phyloP scores from a whole-genome alignment of 768 basidiomycete genomes.

The Lactifluus pinguis region DNA sequence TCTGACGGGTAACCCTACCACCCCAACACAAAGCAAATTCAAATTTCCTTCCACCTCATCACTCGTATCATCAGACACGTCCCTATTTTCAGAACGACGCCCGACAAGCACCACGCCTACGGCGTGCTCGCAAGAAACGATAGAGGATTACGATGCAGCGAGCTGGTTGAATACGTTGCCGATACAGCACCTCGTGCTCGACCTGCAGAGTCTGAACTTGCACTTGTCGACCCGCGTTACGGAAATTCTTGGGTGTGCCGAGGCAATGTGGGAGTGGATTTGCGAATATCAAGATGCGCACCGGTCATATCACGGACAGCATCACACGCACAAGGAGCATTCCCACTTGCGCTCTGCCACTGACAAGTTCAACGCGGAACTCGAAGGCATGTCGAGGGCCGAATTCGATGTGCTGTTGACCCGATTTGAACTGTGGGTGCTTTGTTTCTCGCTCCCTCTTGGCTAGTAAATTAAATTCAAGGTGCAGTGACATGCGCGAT shows the following conservation, averaged over 20 bases:
- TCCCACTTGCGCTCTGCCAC: neutral
- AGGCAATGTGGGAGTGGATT: conserved; percentile 78
- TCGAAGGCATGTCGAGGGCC: conserved; percentile 44
- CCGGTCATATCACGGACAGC: neutral
- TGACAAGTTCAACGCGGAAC: conserved; percentile 20
- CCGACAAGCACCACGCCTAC: neutral
- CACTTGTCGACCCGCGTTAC: conserved; percentile 52
- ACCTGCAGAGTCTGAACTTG: conserved; percentile 49
- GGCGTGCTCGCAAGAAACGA: neutral
- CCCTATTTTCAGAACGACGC: neutral
- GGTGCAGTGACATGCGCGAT: conserved; percentile 55
- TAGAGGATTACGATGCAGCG: neutral
- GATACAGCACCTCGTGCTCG: conserved; percentile 44
- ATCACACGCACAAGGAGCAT: neutral
- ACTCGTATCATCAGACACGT: neutral
- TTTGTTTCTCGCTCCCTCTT: neutral
- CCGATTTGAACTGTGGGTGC: conserved; percentile 53
- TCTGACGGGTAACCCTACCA: neutral
- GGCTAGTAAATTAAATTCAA: neutral
- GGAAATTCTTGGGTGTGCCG: conserved; percentile 62
- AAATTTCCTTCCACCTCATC: neutral
- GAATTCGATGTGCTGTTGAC: conserved; percentile 53
- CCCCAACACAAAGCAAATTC: neutral
- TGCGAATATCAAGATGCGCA: conserved; percentile 36
- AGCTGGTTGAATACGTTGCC: conserved; percentile 35